These are phyloP conservation scores for Colletotrichum eremochloae DNA, from an alignment of 2,329 filamentous ascomycete species.

Conservation along the genomic window DNA sequence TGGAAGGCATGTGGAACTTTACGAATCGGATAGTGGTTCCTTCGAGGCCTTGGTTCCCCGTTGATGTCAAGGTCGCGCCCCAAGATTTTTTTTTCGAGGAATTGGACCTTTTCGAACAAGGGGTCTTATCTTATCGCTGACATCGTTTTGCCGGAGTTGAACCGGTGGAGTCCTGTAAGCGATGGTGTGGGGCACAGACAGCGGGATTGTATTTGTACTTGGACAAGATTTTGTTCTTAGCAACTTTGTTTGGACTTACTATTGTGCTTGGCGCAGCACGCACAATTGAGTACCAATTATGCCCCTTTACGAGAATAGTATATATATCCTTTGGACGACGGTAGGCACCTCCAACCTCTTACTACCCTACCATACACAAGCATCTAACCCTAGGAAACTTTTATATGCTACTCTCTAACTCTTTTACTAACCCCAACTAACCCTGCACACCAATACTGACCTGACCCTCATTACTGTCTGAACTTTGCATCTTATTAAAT, in stretches of 20 bases:
- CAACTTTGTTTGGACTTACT: not conserved
- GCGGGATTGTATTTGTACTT: too few species aligned
- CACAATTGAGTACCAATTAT: not conserved
- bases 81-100: conserved; percentile 21
- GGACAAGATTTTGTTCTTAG: not conserved
- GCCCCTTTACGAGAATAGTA: too few species aligned
- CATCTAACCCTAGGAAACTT: too few species aligned
- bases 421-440: too few species aligned
- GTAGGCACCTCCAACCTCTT: too few species aligned
- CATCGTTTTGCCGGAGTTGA: conserved; percentile 4
- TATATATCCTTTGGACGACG: too few species aligned
- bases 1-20: conserved; percentile 40
- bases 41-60: conserved; percentile 6
- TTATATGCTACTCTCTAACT: too few species aligned
- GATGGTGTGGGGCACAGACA: not conserved
- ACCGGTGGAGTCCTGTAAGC: not conserved
- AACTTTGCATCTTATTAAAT: too few species aligned
- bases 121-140: conserved; percentile 38
- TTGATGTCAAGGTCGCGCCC: conserved; percentile 16
- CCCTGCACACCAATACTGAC: too few species aligned
- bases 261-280: not conserved
- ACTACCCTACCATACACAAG: too few species aligned
- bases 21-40: conserved; percentile 22
- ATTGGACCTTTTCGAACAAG: conserved; percentile 13
- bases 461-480: too few species aligned